Percentiles rank a stretch among this genome's conserved stretches.
These are phyloP conservation scores for Backusella liffmaniae DNA, from an alignment of 192 early-diverging fungal species.

Conservation along the genomic window DNA sequence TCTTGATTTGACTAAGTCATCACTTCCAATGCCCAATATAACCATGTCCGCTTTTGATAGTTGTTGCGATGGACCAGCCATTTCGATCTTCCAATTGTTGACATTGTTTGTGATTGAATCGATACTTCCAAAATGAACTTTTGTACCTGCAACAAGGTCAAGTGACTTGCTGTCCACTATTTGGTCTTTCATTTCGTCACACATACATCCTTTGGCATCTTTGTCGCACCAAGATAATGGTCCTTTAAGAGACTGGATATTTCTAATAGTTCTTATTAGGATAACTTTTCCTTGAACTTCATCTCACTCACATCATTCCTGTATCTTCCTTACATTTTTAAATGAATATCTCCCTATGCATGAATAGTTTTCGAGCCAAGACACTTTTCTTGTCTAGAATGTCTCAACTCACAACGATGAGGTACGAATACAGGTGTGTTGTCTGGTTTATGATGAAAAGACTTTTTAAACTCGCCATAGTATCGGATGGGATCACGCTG, in stretches of 20 bases:
- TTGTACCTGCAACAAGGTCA: neutral
- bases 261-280: neutral
- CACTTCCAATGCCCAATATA: conserved; percentile 20
- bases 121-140: neutral
- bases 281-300: neutral
- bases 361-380: conserved; percentile 16
- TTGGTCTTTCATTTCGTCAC: neutral
- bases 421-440: neutral
- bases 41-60: conserved; percentile 21
- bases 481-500: neutral
- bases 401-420: neutral
- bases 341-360: conserved; percentile 26
- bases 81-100: conserved; percentile 14
- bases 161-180: neutral
- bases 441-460: neutral
- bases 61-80: neutral
- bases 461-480: neutral
- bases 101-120: neutral
- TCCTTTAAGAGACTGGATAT: neutral
- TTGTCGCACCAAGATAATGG: neutral
- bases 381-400: neutral
- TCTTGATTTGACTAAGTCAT: conserved; percentile 12
- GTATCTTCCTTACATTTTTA: conserved; percentile 7
- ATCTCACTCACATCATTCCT: neutral
- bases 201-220: neutral